These are phyloP conservation scores for Casuarina cunninghamiana DNA, from an alignment of 306 rosid species.

Conservation along the genomic window DNA sequence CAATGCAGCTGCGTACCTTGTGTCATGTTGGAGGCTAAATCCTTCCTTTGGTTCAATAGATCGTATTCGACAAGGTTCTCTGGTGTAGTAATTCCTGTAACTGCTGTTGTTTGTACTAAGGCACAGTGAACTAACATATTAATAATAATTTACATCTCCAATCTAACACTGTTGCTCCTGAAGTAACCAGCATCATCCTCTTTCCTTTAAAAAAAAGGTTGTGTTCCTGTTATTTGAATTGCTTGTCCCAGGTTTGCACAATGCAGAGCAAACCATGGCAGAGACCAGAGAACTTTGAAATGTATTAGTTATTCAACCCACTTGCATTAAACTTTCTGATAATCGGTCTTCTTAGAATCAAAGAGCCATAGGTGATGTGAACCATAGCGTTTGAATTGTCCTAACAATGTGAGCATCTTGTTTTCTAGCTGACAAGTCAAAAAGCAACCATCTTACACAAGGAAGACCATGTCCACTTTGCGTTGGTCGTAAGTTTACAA, in stretches of 20 bases:
- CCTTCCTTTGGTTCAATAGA: background rate
- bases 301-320: background rate
- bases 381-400: too few species aligned
- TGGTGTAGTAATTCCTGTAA: slow-evolving; percentile 5
- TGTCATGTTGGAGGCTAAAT: background rate
- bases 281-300: background rate
- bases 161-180: background rate
- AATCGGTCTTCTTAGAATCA: too few species aligned
- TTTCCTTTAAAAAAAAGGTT: too few species aligned
- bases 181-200: background rate
- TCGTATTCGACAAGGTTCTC: background rate
- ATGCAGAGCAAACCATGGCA: background rate
- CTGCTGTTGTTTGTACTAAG: slow-evolving; percentile 19
- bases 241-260: background rate
- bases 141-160: background rate
- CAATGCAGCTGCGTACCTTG: background rate
- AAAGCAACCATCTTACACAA: too few species aligned
- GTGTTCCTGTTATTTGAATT: background rate
- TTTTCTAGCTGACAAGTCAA: too few species aligned
- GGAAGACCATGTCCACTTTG: too few species aligned
- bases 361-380: too few species aligned
- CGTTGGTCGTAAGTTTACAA: too few species aligned
- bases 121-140: background rate
- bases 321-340: background rate
- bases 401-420: too few species aligned